phyloP scores from a whole-genome alignment of 2,329 filamentous ascomycete species.

The Furcasterigmium sp. region DNA sequence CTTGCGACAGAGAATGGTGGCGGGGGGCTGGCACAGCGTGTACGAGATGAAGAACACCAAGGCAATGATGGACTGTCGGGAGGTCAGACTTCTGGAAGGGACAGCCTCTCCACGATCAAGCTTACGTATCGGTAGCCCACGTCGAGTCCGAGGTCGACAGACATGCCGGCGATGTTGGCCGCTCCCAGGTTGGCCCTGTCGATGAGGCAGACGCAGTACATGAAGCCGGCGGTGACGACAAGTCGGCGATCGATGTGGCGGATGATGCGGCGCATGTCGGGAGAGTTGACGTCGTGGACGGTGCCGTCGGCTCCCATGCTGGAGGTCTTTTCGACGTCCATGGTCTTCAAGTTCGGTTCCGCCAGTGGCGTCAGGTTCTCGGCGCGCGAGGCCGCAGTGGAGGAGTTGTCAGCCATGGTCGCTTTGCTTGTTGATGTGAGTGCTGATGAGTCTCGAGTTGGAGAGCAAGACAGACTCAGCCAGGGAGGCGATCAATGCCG shows the following conservation, averaged over 20 bases:
- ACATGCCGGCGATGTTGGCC: slow-evolving; percentile 13
- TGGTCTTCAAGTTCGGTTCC: too few species aligned
- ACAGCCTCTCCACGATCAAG: too few species aligned
- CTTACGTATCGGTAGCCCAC: slow-evolving; percentile 11
- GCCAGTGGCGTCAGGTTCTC: too few species aligned
- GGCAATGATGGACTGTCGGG: slow-evolving; percentile 3
- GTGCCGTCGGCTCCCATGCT: too few species aligned
- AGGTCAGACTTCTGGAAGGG: slow-evolving; percentile 1
- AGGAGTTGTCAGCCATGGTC: too few species aligned
- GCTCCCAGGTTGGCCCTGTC: slow-evolving; percentile 11
- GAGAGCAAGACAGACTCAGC: too few species aligned
- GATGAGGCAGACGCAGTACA: slow-evolving; percentile 14
- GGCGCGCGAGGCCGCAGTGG: too few species aligned
- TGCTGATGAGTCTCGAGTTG: too few species aligned
- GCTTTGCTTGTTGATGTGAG: too few species aligned
- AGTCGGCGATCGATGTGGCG: slow-evolving; percentile 3
- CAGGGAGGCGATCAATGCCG: too few species aligned
- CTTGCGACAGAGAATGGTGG: slow-evolving; percentile 12
- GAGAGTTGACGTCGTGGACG: not conserved
- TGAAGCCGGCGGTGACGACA: slow-evolving; percentile 1
- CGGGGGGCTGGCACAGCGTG: slow-evolving; percentile 12
- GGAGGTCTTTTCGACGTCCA: too few species aligned
- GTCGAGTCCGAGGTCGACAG: slow-evolving; percentile 5
- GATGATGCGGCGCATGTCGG: slow-evolving; percentile 1
- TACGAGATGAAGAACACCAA: slow-evolving; percentile 14